Percentiles rank a stretch among this genome's conserved stretches.
phyloP scores from a whole-genome alignment of 192 early-diverging fungal genomes.

The Mortierella claussenii region DNA sequence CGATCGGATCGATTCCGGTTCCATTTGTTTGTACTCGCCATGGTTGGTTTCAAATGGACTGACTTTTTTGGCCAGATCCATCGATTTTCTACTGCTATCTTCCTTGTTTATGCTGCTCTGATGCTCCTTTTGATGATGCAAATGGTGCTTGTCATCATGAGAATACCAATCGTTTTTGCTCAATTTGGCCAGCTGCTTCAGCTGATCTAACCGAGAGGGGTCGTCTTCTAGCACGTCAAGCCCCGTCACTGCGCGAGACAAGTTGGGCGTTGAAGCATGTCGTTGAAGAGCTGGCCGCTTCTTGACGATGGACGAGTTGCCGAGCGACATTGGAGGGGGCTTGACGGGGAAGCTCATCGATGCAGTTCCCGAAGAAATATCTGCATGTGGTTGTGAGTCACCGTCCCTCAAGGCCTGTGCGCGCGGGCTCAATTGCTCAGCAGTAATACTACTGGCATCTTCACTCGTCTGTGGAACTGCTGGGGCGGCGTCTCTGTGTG shows the following conservation, averaged over 20 bases:
- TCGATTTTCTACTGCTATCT: background rate
- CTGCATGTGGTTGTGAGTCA: background rate
- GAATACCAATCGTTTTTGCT: constrained; percentile 4
- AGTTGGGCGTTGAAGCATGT: constrained; percentile 31
- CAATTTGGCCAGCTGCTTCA: constrained; percentile 5
- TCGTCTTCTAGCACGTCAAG: constrained; percentile 37
- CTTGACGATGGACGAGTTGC: background rate
- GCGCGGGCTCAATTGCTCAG: too few species aligned
- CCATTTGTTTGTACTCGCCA: constrained; percentile 29
- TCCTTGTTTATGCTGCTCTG: background rate
- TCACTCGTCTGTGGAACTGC: constrained; percentile 2
- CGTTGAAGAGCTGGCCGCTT: constrained; percentile 19
- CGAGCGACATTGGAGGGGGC: background rate
- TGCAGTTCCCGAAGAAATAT: constrained; percentile 7
- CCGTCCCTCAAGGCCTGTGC: too few species aligned
- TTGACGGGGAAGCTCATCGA: background rate
- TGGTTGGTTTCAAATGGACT: constrained; percentile 33
- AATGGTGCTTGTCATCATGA: background rate
- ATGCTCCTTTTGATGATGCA: background rate
- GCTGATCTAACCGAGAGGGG: constrained; percentile 13
- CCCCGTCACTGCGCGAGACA: constrained; percentile 29
- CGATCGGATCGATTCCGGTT: constrained; percentile 1
- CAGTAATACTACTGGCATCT: too few species aligned
- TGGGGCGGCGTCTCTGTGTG: background rate
- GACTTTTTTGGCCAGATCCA: background rate